Conservation (phyloP, 306 rosid genomes). For the Cucurbita argyrosperma region DNA sequence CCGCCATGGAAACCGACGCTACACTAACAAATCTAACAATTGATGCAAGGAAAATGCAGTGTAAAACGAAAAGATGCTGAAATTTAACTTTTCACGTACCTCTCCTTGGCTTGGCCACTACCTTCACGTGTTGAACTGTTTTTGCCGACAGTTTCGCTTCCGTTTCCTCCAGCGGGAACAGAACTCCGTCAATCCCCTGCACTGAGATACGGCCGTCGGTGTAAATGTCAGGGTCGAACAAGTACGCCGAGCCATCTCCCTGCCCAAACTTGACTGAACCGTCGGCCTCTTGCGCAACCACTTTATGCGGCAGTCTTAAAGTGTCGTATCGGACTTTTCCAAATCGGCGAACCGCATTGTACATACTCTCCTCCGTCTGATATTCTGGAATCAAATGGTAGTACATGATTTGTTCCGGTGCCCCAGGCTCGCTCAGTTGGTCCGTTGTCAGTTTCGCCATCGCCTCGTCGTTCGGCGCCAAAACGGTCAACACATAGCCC, state of each 20-base stretch:
- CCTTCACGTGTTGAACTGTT: conserved; percentile 43
- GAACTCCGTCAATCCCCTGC: conserved; percentile 69
- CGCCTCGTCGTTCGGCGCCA: conserved; percentile 77
- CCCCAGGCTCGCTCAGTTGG: conserved; percentile 81
- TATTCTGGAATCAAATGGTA: conserved; percentile 68
- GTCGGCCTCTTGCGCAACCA: conserved; percentile 59
- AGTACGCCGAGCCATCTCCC: conserved; percentile 54
- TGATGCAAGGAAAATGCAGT: background rate
- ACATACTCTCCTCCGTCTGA: conserved; percentile 83
- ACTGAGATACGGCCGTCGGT: conserved; percentile 73
- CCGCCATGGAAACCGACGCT: background rate
- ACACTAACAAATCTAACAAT: background rate
- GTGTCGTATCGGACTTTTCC: conserved; percentile 64
- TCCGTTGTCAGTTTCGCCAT: conserved; percentile 76
- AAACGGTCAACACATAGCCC: conserved; percentile 57
- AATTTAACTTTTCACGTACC: conserved; percentile 27
- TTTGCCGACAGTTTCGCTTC: conserved; percentile 13
- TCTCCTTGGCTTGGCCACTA: conserved; percentile 46
- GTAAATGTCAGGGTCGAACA: conserved; percentile 74
- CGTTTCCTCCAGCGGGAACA: conserved; percentile 39
- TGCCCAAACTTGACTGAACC: conserved; percentile 71
- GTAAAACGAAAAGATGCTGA: background rate
- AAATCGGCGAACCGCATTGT: conserved; percentile 63
- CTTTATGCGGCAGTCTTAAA: conserved; percentile 52
- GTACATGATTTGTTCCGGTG: conserved; percentile 75